Evolutionary conservation across 2,329 filamentous ascomycete genomes (phyloP).

Genomic region (Hirsutella rhossiliensis): DNA sequence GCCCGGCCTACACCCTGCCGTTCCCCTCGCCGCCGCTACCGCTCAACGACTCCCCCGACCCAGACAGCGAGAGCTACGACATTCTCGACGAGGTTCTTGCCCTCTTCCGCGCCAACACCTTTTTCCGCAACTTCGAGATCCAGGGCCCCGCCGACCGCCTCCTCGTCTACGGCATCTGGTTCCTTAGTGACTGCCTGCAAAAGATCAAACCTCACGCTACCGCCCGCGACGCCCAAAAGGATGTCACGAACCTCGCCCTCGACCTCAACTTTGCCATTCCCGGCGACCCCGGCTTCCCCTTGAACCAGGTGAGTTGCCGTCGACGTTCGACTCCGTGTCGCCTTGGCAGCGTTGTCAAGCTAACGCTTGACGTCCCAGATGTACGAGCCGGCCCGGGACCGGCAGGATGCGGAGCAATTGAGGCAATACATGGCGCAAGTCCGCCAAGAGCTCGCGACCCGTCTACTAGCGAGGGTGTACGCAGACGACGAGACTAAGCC

Average conservation of each 20-base stretch:
- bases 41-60: constrained; percentile 56
- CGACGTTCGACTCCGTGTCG: background rate
- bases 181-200: constrained; percentile 77
- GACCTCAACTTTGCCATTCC: constrained; percentile 90
- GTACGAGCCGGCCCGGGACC: constrained; percentile 77
- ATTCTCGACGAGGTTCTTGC: constrained; percentile 86
- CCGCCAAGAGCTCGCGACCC: constrained; percentile 74
- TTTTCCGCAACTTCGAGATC: constrained; percentile 99
- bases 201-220: constrained; percentile 71
- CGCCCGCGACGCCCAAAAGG: constrained; percentile 50
- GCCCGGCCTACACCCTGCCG: constrained; percentile 81
- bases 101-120: constrained; percentile 93
- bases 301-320: constrained; percentile 58
- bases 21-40: constrained; percentile 43
- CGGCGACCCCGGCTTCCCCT: constrained; percentile 81
- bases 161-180: constrained; percentile 93
- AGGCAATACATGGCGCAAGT: constrained; percentile 87
- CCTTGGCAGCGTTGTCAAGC: background rate
- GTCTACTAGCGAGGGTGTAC: constrained; percentile 79
- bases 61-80: constrained; percentile 88
- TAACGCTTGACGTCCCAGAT: constrained; percentile 37
- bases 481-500: constrained; percentile 63
- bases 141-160: constrained; percentile 90
- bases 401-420: constrained; percentile 80
- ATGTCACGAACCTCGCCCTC: constrained; percentile 80